Evolutionary conservation across 129 eudicot genomes (phyloP), one percentile per base, ranked within the genome.

Genomic region (Apium graveolens): DNA sequence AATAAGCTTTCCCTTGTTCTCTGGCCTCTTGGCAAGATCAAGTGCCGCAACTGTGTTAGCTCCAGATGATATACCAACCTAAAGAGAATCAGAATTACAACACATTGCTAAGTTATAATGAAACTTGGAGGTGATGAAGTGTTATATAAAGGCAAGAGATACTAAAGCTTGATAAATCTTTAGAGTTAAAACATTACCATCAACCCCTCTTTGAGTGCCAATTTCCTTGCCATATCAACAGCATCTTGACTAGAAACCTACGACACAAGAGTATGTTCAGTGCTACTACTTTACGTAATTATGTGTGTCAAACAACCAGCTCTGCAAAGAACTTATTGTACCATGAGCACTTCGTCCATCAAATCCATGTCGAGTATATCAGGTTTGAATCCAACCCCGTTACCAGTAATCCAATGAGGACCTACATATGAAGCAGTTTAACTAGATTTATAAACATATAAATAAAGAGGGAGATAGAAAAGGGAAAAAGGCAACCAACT

Each of bases 31-130:
- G 20, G 98, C 98, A 72, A 95, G 96, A 55, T 88, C 80, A 49
- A 95, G 88, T 20, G 98, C 96, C 21, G 98, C 98, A 74, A 95
- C 96, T 53, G 97, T 95, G 79, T 91, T 91, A n/a, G 97, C 98
- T 41, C 98, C 98, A 3, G 98, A 95, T 68, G 98, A 95, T 80
- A 95, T 95, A 48, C 98, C 98, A 60, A 95, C 98, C 98, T 91
- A 73, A 76, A 84, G 39, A 68, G 31, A 69, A 70, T 48, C 29
- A 73, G 17, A 78, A 43, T 27, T 48, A 46, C 45, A 68, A 51
- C 16, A 51, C 75, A 39, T 37, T 27, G 45, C 7, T 5, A 70
- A 69, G 74, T 35, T 14, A 17, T 42, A 11, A 41, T 46, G 11
- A 11, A 68, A 74, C 24, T 37, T 29, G 31, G 11, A 60, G 14